Conservation (phyloP, 495 filamentous ascomycete genomes). For the Penicillium crystallinum region DNA sequence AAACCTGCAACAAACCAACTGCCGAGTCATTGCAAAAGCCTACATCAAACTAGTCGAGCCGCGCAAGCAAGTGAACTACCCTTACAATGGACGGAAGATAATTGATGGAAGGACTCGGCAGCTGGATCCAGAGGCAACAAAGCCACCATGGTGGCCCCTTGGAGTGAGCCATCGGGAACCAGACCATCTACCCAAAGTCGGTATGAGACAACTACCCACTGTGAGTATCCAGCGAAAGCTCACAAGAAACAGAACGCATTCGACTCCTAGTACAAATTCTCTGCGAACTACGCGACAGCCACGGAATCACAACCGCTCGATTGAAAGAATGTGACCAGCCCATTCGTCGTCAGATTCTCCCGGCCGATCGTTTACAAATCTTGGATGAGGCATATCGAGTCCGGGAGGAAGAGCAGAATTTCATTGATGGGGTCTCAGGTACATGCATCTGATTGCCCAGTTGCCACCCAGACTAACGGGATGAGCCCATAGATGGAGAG, state of each 20-base stretch:
- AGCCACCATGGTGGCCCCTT: constrained; percentile 75
- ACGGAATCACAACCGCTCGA: constrained; percentile 32
- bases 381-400: constrained; percentile 64
- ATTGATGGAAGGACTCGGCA: constrained; percentile 31
- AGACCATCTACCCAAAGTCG: constrained; percentile 68
- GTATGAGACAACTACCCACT: constrained; percentile 33
- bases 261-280: constrained; percentile 57
- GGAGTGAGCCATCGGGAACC: constrained; percentile 67
- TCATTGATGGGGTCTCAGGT: constrained; percentile 53
- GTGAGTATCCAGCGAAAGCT: neutral
- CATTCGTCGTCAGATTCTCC: constrained; percentile 38
- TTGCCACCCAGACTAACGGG: neutral
- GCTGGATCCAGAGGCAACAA: constrained; percentile 37
- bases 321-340: constrained; percentile 40
- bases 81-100: constrained; percentile 61
- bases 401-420: constrained; percentile 56
- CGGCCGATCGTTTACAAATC: constrained; percentile 33
- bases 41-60: constrained; percentile 79
- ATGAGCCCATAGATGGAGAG: constrained; percentile 13
- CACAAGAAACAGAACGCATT: constrained; percentile 48
- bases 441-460: neutral
- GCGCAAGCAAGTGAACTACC: constrained; percentile 76
- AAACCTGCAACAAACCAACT: constrained; percentile 66
- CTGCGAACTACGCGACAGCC: constrained; percentile 35
- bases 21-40: constrained; percentile 62